Conservation (phyloP, 208 protist genomes). For the Crithidia mellificae region DNA sequence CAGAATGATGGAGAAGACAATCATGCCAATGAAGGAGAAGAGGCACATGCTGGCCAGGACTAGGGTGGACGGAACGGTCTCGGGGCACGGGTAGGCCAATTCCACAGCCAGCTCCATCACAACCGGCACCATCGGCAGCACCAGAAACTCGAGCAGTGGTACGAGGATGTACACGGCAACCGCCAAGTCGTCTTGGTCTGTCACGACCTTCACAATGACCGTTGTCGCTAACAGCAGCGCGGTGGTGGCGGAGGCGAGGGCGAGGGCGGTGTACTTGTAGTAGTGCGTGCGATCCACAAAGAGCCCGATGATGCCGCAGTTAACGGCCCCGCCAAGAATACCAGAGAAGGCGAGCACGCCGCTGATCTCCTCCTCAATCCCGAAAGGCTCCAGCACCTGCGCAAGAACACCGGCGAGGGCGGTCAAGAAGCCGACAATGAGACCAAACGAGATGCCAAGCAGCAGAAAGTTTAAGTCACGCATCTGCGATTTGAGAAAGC, state of each 20-base stretch:
- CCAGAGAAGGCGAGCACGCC: constrained; percentile 51
- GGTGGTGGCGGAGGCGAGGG: constrained; percentile 11
- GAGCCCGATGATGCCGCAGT: constrained; percentile 39
- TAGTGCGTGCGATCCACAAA: constrained; percentile 36
- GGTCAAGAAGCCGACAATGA: constrained; percentile 38
- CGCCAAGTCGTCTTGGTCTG: neutral
- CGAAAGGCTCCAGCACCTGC: constrained; percentile 55
- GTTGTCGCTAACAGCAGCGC: constrained; percentile 23
- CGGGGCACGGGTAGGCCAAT: constrained; percentile 51
- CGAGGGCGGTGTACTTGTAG: constrained; percentile 39
- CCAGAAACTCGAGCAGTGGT: constrained; percentile 39
- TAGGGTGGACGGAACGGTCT: constrained; percentile 42
- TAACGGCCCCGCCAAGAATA: constrained; percentile 40
- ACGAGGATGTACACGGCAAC: constrained; percentile 37
- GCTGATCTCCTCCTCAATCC: constrained; percentile 36
- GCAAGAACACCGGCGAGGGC: constrained; percentile 42
- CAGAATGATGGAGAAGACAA: constrained; percentile 52
- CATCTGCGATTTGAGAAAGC: constrained; percentile 34
- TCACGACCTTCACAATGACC: constrained; percentile 20
- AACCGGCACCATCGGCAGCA: constrained; percentile 50
- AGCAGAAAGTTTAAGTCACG: constrained; percentile 37
- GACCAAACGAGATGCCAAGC: constrained; percentile 42
- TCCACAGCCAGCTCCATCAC: constrained; percentile 62
- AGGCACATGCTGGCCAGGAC: constrained; percentile 41
- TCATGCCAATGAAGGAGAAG: constrained; percentile 41